Conservation (phyloP, 345 rosid genomes). For the Cardamine resedifolia region DNA sequence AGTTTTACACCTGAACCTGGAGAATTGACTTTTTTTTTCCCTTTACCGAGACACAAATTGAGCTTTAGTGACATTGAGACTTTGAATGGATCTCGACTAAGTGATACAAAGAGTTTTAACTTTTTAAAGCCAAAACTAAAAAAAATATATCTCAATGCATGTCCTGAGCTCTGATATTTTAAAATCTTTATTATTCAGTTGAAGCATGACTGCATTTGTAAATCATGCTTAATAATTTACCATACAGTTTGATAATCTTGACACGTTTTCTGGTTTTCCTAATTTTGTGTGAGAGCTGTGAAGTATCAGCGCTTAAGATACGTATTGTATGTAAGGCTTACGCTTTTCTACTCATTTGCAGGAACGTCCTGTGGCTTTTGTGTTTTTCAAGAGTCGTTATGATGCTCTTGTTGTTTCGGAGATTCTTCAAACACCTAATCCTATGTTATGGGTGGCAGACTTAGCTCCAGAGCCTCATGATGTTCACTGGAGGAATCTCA, state of each 20-base stretch:
- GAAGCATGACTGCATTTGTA: not conserved
- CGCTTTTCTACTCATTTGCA: constrained; percentile 37
- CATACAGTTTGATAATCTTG: not conserved
- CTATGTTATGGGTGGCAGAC: constrained; percentile 93
- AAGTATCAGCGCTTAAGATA: not conserved
- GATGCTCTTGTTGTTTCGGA: constrained; percentile 80
- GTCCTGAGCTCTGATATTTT: too few relatives aligned
- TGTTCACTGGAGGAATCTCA: constrained; percentile 86
- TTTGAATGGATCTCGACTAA: not conserved
- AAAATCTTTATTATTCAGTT: too few relatives aligned
- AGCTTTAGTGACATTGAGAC: not conserved
- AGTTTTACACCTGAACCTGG: not conserved
- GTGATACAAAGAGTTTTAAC: not conserved
- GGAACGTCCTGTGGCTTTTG: constrained; percentile 94
- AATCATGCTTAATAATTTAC: not conserved
- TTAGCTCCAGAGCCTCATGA: constrained; percentile 93
- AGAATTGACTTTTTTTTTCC: not conserved
- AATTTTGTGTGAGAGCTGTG: not conserved
- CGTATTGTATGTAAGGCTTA: constrained; percentile 2
- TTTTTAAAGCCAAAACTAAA: not conserved
- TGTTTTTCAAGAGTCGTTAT: constrained; percentile 84
- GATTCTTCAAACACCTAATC: constrained; percentile 81
- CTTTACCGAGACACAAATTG: not conserved
- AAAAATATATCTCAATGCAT: not conserved
- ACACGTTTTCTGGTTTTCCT: constrained; percentile 2